Conservation (phyloP, 2,329 filamentous ascomycete genomes). For the Apiospora pterosperma region DNA sequence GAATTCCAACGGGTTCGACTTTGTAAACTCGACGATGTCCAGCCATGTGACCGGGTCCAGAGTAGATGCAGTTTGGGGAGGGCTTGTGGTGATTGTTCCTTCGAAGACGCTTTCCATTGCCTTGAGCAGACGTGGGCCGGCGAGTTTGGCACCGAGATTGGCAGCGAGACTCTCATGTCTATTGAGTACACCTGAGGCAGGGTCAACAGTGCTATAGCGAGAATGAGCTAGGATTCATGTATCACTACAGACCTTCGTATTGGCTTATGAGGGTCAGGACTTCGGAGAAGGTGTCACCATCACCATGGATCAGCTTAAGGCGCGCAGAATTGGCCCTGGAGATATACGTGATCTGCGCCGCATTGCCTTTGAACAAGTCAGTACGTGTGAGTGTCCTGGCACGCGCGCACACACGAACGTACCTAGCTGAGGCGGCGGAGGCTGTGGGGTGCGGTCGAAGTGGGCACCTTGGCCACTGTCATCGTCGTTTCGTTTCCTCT, state of each 20-base stretch:
- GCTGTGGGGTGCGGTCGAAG: slow-evolving; percentile 39
- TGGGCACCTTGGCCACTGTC: slow-evolving; percentile 36
- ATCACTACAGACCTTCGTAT: slow-evolving; percentile 70
- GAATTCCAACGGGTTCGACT: too few species aligned
- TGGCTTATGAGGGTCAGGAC: slow-evolving; percentile 70
- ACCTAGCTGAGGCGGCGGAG: slow-evolving; percentile 42
- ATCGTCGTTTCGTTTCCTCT: slow-evolving; percentile 44
- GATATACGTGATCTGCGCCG: slow-evolving; percentile 50
- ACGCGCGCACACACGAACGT: too few species aligned
- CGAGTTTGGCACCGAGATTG: slow-evolving; percentile 80
- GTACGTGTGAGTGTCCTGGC: too few species aligned
- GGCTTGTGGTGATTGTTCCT: slow-evolving; percentile 60
- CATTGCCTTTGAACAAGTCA: background rate
- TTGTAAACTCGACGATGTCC: too few species aligned
- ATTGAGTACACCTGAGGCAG: slow-evolving; percentile 63
- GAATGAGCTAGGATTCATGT: too few species aligned
- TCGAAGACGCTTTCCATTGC: slow-evolving; percentile 85
- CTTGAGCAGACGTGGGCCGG: slow-evolving; percentile 79
- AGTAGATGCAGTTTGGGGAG: slow-evolving; percentile 54
- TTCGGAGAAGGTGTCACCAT: slow-evolving; percentile 66
- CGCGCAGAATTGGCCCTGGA: slow-evolving; percentile 41
- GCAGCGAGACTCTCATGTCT: slow-evolving; percentile 84
- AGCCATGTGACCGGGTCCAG: slow-evolving; percentile 63
- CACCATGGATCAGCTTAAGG: slow-evolving; percentile 49
- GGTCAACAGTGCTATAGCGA: background rate